Evolutionary conservation across 352 stramenopile genomes (phyloP).

Genomic region (Phytophthora sojae): DNA sequence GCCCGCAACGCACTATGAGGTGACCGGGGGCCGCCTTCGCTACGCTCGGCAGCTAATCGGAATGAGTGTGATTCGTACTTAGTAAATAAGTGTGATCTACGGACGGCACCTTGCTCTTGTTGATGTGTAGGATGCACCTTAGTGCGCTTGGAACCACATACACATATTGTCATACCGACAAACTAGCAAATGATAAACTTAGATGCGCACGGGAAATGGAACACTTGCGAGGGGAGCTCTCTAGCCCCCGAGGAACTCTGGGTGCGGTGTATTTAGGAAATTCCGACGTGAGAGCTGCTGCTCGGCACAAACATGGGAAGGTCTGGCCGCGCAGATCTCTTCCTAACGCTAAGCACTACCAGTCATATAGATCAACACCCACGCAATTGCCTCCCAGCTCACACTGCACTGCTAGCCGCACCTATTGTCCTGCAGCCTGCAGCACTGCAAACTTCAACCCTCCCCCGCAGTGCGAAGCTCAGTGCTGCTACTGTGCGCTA

Average conservation of each 20-base stretch:
- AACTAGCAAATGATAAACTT: no score
- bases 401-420: not conserved
- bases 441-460: constrained; percentile 1
- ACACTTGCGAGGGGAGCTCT: not conserved
- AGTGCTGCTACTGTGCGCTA: constrained; percentile 2
- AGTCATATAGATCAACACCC: not conserved
- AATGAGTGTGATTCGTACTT: no score
- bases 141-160: no score
- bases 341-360: not conserved
- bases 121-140: no score
- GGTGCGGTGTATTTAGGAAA: not conserved
- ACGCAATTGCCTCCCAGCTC: not conserved
- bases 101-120: no score
- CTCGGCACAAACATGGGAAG: not conserved
- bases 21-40: no score
- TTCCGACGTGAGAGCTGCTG: not conserved
- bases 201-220: not conserved
- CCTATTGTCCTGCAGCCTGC: not conserved
- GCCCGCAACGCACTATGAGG: no score
- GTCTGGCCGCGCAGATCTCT: not conserved
- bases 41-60: no score
- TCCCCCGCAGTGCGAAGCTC: constrained; percentile 11
- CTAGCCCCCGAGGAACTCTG: not conserved
- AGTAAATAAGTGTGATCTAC: no score
- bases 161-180: no score